Evolutionary conservation across 305 asterid genomes (phyloP).

Genomic region (Striga hermonthica): DNA sequence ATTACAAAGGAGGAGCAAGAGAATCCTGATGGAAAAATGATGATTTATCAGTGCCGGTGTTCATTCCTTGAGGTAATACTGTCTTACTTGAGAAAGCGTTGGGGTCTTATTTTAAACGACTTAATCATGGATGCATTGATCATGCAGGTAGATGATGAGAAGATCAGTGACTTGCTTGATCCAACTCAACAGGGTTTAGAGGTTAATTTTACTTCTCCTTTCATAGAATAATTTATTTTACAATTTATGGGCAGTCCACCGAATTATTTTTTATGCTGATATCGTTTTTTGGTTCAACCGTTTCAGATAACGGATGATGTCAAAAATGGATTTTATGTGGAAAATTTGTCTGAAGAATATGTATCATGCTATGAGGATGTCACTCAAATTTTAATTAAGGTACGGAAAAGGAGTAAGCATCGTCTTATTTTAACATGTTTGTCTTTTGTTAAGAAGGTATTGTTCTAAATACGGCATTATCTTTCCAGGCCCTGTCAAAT

Average conservation of each 20-base stretch:
- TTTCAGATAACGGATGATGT: constrained; percentile 75
- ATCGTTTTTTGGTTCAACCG: constrained; percentile 19
- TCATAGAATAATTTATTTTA: neutral
- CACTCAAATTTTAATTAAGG: constrained; percentile 82
- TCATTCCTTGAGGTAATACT: constrained; percentile 81
- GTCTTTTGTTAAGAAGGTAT: constrained; percentile 8
- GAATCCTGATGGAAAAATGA: constrained; percentile 58
- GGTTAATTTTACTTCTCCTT: constrained; percentile 41
- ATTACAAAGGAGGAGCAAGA: constrained; percentile 69
- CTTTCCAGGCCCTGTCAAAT: constrained; percentile 71
- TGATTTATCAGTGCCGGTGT: constrained; percentile 85
- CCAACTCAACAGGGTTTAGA: constrained; percentile 71
- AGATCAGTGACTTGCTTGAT: constrained; percentile 86
- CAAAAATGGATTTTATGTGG: constrained; percentile 80
- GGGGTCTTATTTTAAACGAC: constrained; percentile 18
- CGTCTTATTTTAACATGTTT: neutral
- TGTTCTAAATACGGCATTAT: constrained; percentile 14
- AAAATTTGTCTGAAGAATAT: constrained; percentile 80
- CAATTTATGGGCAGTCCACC: neutral
- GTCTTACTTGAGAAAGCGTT: constrained; percentile 12
- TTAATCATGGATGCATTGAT: constrained; percentile 23
- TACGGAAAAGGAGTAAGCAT: constrained; percentile 29
- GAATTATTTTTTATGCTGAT: constrained; percentile 2
- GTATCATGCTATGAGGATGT: constrained; percentile 75
- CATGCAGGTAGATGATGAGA: constrained; percentile 74